Conservation (phyloP, 2,329 filamentous ascomycete species). For the Lachnellula suecica region DNA sequence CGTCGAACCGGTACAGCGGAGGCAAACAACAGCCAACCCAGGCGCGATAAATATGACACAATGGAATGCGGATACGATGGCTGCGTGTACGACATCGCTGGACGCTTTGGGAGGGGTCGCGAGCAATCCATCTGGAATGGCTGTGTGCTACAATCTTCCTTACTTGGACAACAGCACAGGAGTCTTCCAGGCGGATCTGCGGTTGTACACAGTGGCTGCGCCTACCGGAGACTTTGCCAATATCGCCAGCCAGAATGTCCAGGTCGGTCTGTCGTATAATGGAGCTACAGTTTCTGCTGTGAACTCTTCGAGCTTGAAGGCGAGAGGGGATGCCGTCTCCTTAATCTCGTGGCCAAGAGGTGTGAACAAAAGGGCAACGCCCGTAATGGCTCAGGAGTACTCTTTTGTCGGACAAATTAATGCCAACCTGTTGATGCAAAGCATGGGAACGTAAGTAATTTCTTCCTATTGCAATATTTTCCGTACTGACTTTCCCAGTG, state of each 20-base stretch:
- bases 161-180: slow-evolving; percentile 66
- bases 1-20: slow-evolving; percentile 30
- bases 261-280: slow-evolving; percentile 53
- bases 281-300: slow-evolving; percentile 53
- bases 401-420: slow-evolving; percentile 71
- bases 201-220: slow-evolving; percentile 68
- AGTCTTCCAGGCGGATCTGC: slow-evolving; percentile 73
- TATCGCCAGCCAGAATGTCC: slow-evolving; percentile 51
- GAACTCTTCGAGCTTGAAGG: slow-evolving; percentile 26
- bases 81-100: slow-evolving; percentile 60
- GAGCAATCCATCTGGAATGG: slow-evolving; percentile 73
- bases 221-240: slow-evolving; percentile 52
- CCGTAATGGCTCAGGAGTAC: slow-evolving; percentile 59
- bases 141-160: slow-evolving; percentile 80
- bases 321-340: slow-evolving; percentile 19
- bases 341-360: slow-evolving; percentile 28
- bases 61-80: slow-evolving; percentile 55
- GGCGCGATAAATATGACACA: slow-evolving; percentile 45
- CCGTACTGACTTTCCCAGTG: slow-evolving; percentile 26
- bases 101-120: slow-evolving; percentile 51
- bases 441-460: slow-evolving; percentile 59
- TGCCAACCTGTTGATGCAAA: slow-evolving; percentile 48
- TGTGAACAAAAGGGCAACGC: slow-evolving; percentile 18
- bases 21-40: slow-evolving; percentile 15
- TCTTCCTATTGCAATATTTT: slow-evolving; percentile 36